phyloP scores from a whole-genome alignment of 2,329 filamentous ascomycete genomes.

The Alternaria hordeiaustralica region DNA sequence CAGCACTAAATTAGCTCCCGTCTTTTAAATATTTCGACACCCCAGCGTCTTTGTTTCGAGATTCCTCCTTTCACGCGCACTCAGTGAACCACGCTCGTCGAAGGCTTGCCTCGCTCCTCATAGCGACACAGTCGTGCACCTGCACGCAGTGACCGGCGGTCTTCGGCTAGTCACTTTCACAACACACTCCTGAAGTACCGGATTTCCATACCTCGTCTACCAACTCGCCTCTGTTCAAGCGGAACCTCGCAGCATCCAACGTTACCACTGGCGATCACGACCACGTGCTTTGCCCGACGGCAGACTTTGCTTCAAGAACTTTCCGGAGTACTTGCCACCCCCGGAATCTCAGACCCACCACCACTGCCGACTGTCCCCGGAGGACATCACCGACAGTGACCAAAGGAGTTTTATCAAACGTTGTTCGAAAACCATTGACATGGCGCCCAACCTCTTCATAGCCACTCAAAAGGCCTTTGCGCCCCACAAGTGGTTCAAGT shows the following conservation, averaged over 20 bases:
- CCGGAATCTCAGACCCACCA: constrained; percentile 9
- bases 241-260: constrained; percentile 1
- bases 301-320: background rate
- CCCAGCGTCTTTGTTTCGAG: constrained; percentile 23
- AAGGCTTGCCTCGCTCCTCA: constrained; percentile 25
- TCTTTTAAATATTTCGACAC: constrained; percentile 31
- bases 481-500: constrained; percentile 58
- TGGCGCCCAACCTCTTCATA: constrained; percentile 60
- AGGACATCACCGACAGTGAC: constrained; percentile 9
- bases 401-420: background rate
- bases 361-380: constrained; percentile 7
- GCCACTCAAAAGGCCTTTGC: constrained; percentile 57
- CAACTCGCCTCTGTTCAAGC: constrained; percentile 17
- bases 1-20: constrained; percentile 45
- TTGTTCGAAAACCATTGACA: constrained; percentile 28
- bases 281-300: constrained; percentile 1
- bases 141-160: constrained; percentile 35
- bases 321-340: constrained; percentile 5
- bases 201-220: constrained; percentile 15
- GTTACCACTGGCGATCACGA: background rate
- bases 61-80: constrained; percentile 17
- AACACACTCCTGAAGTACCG: constrained; percentile 12
- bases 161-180: constrained; percentile 26
- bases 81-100: constrained; percentile 19
- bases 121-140: constrained; percentile 35